Conservation (phyloP, 2,329 filamentous ascomycete genomes). For the Pseudogymnoascus verrucosus region DNA sequence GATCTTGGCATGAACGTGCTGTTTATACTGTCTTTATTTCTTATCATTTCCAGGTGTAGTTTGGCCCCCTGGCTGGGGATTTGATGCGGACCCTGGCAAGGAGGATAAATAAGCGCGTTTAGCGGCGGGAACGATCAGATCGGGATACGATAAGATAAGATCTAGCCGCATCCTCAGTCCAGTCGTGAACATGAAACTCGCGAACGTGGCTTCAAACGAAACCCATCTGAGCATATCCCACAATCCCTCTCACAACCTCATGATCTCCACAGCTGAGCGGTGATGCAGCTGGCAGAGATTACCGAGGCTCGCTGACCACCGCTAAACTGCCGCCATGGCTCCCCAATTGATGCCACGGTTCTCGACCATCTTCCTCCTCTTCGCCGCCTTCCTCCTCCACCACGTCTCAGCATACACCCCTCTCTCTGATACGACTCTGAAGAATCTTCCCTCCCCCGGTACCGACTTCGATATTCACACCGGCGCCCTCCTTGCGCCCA, state of each 20-base stretch:
- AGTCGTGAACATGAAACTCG: neutral
- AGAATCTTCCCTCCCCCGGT: slow-evolving; percentile 61
- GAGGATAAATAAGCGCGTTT: neutral
- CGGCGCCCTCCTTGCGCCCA: slow-evolving; percentile 73
- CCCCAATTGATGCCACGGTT: neutral
- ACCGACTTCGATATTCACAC: slow-evolving; percentile 70
- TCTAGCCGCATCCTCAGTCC: neutral
- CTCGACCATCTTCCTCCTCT: neutral
- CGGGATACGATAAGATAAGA: neutral
- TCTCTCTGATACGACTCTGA: slow-evolving; percentile 69
- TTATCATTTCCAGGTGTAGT: neutral
- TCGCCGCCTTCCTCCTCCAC: neutral
- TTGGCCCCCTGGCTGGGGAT: neutral
- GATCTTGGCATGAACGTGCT: too few relatives aligned
- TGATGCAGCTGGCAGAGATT: neutral
- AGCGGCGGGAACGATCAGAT: neutral
- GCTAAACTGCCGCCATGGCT: neutral
- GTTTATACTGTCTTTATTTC: too few relatives aligned
- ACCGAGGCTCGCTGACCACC: slow-evolving; percentile 2
- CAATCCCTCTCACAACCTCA: neutral
- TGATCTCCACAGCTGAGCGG: neutral
- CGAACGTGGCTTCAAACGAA: neutral
- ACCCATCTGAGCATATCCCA: neutral
- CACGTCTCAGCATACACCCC: slow-evolving; percentile 23
- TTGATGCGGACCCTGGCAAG: neutral